Evolutionary conservation across 768 basidiomycete genomes (phyloP).

Genomic region (Podaxis sp.): DNA sequence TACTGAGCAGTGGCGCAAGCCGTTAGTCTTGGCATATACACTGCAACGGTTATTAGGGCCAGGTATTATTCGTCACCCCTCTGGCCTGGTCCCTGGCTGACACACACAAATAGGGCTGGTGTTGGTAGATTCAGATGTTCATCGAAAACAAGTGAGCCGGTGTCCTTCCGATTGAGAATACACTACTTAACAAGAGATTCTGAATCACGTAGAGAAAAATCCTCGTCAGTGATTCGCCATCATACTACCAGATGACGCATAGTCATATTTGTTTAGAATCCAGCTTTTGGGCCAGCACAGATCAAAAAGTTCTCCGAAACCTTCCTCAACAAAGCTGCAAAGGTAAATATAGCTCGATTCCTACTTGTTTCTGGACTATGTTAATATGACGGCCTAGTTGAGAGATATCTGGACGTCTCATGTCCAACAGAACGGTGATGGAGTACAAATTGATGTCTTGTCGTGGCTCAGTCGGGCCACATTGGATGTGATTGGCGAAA

Average conservation of each 20-base stretch:
- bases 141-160: conserved; percentile 38
- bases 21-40: conserved; percentile 34
- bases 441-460: conserved; percentile 52
- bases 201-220: not conserved
- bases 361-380: not conserved
- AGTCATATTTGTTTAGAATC: conserved; percentile 42
- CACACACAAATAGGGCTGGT: conserved; percentile 42
- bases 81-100: not conserved
- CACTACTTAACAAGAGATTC: not conserved
- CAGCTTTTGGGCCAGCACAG: conserved; percentile 60
- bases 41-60: conserved; percentile 43
- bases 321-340: conserved; percentile 50
- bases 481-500: conserved; percentile 75
- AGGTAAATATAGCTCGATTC: conserved; percentile 31
- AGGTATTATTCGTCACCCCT: conserved; percentile 23
- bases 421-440: conserved; percentile 26
- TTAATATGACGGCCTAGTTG: conserved; percentile 30
- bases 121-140: conserved; percentile 42
- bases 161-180: not conserved
- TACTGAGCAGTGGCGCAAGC: conserved; percentile 52
- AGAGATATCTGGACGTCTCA: conserved; percentile 47
- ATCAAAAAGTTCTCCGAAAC: conserved; percentile 53
- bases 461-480: conserved; percentile 66
- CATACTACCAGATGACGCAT: not conserved
- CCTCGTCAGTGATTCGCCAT: not conserved